phyloP scores from a whole-genome alignment of 2,329 filamentous ascomycete species.

The Biscogniauxia sp. region DNA sequence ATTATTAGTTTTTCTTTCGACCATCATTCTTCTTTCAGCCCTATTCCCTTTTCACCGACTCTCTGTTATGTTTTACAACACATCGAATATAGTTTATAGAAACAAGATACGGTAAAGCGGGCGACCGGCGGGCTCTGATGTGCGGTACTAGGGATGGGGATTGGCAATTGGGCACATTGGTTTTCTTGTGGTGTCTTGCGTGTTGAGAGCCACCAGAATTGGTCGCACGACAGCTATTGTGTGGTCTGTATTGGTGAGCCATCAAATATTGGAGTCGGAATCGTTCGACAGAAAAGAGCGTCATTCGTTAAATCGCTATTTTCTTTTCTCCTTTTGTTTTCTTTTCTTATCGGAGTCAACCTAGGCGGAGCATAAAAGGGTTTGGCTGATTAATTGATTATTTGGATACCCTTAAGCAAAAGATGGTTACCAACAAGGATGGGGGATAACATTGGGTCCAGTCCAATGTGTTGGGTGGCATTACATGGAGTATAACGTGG shows the following conservation, averaged over 20 bases:
- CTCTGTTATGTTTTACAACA: background rate
- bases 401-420: background rate
- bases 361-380: background rate
- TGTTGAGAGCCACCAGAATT: background rate
- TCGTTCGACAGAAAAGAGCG: background rate
- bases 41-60: background rate
- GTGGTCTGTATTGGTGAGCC: too few relatives aligned
- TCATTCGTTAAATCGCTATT: background rate
- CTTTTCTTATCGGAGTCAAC: background rate
- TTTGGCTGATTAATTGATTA: background rate
- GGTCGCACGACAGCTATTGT: background rate
- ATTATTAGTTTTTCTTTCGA: background rate
- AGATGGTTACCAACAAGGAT: background rate
- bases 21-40: background rate
- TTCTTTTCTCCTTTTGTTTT: background rate
- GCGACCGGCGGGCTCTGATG: conserved; percentile 9
- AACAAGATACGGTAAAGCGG: conserved; percentile 8
- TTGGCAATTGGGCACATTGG: conserved; percentile 8
- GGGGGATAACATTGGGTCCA: background rate
- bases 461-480: background rate
- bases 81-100: conserved; percentile 3
- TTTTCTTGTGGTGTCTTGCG: background rate
- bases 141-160: conserved; percentile 7
- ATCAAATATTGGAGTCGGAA: background rate
- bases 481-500: background rate